phyloP scores from a whole-genome alignment of 2,329 filamentous ascomycete species.

The Colletotrichum higginsianum region DNA sequence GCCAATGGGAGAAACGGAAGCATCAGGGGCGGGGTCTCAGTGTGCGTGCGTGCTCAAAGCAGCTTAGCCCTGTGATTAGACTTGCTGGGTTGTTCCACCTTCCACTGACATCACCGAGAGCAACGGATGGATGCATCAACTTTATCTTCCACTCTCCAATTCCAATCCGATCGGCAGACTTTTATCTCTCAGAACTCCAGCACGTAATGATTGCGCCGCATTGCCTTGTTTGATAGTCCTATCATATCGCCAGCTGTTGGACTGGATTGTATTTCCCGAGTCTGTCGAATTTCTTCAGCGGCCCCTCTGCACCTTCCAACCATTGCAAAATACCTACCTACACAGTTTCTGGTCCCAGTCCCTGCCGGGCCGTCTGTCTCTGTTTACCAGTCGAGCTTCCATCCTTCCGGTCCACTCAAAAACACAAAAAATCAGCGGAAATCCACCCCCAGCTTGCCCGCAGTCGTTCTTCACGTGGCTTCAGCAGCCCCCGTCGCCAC shows the following conservation, averaged over 20 bases:
- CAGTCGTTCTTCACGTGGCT: constrained; percentile 33
- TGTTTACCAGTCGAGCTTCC: constrained; percentile 20
- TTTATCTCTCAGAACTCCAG: constrained; percentile 19
- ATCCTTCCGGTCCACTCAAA: constrained; percentile 28
- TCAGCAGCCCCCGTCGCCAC: constrained; percentile 36
- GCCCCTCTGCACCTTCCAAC: background rate
- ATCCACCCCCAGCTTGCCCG: constrained; percentile 14
- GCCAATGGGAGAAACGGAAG: constrained; percentile 20
- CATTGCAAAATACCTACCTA: constrained; percentile 9
- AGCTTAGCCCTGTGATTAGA: constrained; percentile 26
- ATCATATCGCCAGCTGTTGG: background rate
- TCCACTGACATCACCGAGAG: constrained; percentile 42
- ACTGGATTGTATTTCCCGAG: background rate
- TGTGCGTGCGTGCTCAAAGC: constrained; percentile 32
- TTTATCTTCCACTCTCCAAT: constrained; percentile 27
- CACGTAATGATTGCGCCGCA: background rate
- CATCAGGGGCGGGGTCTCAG: constrained; percentile 28
- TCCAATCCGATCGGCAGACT: constrained; percentile 31
- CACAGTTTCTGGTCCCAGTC: background rate
- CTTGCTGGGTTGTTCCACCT: constrained; percentile 34
- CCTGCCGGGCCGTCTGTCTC: constrained; percentile 3
- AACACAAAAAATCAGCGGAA: background rate
- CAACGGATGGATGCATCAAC: constrained; percentile 33
- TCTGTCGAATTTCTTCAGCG: constrained; percentile 4
- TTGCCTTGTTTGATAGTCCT: background rate